These are phyloP conservation scores for Sclerotinia trifoliorum DNA, from an alignment of 2,329 filamentous ascomycete genomes.

Conservation along the genomic window DNA sequence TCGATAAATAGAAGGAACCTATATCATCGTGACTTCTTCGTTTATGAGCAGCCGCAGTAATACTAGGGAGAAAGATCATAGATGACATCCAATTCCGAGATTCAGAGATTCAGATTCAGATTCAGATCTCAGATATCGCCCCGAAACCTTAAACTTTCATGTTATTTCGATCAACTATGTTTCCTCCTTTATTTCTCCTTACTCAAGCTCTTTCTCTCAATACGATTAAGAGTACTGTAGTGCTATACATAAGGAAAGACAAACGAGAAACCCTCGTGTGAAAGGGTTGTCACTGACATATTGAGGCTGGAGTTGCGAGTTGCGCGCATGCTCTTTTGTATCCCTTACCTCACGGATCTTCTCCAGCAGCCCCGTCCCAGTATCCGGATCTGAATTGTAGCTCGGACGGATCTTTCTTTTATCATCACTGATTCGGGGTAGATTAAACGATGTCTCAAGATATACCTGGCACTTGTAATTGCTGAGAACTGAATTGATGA, in stretches of 20 bases:
- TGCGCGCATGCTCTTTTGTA: neutral
- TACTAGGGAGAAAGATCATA: neutral
- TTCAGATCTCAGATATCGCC: conserved; percentile 1
- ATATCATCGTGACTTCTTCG: conserved; percentile 6
- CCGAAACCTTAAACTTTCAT: neutral
- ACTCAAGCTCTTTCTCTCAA: neutral
- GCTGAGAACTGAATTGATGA: neutral
- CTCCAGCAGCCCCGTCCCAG: neutral
- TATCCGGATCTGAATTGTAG: neutral
- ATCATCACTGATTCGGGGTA: neutral
- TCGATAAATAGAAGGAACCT: conserved; percentile 1
- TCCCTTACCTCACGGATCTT: conserved; percentile 9
- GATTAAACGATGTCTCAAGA: conserved; percentile 6
- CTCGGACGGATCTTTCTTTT: neutral
- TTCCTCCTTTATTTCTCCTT: neutral
- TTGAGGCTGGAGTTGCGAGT: conserved; percentile 4
- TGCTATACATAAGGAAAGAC: neutral
- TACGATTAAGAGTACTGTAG: neutral
- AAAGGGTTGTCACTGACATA: neutral
- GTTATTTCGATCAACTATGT: neutral
- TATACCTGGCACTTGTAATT: neutral
- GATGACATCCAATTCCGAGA: neutral
- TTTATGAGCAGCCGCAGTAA: neutral
- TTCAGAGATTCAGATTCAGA: neutral
- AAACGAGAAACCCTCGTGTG: neutral